These are phyloP conservation scores for Striga asiatica DNA, from an alignment of 257 asterid species.

Conservation along the genomic window DNA sequence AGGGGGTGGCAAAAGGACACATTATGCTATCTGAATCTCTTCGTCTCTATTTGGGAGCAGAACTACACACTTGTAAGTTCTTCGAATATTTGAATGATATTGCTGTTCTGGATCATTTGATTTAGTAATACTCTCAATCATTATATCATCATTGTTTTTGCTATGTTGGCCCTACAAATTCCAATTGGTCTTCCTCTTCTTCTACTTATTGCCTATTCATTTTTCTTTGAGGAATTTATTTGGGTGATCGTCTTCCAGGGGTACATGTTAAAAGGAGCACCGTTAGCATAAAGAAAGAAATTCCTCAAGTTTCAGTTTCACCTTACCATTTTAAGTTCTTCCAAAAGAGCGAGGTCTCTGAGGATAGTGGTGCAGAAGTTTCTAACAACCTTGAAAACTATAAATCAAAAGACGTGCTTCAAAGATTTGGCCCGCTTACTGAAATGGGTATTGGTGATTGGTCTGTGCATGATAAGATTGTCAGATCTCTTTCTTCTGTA, in stretches of 20 bases:
- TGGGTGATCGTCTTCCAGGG: constrained; percentile 48
- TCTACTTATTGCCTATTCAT: not conserved
- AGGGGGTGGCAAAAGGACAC: constrained; percentile 86
- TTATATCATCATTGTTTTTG: not conserved
- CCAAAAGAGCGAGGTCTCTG: constrained; percentile 32
- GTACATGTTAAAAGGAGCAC: constrained; percentile 45
- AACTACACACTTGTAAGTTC: constrained; percentile 76
- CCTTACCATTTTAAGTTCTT: constrained; percentile 61
- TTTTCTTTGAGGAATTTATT: constrained; percentile 8
- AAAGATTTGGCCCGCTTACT: constrained; percentile 28
- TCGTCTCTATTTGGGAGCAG: constrained; percentile 78
- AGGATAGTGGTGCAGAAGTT: constrained; percentile 29
- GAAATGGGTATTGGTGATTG: constrained; percentile 54
- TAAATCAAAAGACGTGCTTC: constrained; percentile 24
- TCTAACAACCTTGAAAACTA: constrained; percentile 26
- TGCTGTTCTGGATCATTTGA: constrained; percentile 3
- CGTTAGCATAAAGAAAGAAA: constrained; percentile 32
- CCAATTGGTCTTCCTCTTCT: not conserved
- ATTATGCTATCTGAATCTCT: constrained; percentile 75
- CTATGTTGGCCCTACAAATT: constrained; percentile 1
- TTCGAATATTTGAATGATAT: constrained; percentile 12
- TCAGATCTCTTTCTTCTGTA: constrained; percentile 39
- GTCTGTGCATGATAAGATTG: constrained; percentile 61
- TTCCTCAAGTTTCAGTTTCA: constrained; percentile 52
- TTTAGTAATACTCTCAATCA: not conserved